Evolutionary conservation across 768 basidiomycete species (phyloP), one percentile per base, ranked within the genome.

Genomic region (Lactarius deliciosus): DNA sequence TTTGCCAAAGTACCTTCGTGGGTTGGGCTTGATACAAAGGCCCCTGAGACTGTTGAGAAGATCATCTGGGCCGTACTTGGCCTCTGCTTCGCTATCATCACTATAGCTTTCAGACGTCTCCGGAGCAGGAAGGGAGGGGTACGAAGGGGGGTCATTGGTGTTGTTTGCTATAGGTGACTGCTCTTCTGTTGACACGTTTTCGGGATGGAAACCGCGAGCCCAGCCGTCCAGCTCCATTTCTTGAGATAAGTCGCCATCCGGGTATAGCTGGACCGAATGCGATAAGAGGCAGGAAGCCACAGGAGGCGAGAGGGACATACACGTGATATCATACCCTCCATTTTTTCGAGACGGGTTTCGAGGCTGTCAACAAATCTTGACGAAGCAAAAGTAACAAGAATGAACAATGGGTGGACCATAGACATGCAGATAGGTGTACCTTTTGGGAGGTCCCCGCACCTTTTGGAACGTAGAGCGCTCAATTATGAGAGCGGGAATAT

Each of bases 341-440:
- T 71, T 28, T 71, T 71, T 45, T 71, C 68, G 13, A 71, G 47
- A 50, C 70, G 68, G 1, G 68, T 64, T 22, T 71, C 70, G 28
- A 71, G 65, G 20, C 64, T 71, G 22, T 71, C 68, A 36, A 64
- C 68, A 54, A 69, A 69, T 25, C 70, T 71, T 38, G 2, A 28
- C 3, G 36, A 25, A n/a, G 41, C 28, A 34, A 16, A 58, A 28
- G 40, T 28, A 15, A 30, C 43, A 7, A 43, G 20, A 41, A 32
- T 32, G 1, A 50, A 30, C 22, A 28, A 57, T 1, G 20, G 1
- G 41, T 25, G n/a, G 54, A 13, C 11, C 9, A 0, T 3, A 8
- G 40, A 11, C 20, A 22, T 13, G 34, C 22, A 2, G 18, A 9
- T 11, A 8, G 38, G 36, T 11, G n/a, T 57, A 69, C 70, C 68